Evolutionary conservation across 148 eudicot species (phyloP), one percentile per base, ranked within the genome.

Genomic region (Amaranthus hypochondriacus): DNA sequence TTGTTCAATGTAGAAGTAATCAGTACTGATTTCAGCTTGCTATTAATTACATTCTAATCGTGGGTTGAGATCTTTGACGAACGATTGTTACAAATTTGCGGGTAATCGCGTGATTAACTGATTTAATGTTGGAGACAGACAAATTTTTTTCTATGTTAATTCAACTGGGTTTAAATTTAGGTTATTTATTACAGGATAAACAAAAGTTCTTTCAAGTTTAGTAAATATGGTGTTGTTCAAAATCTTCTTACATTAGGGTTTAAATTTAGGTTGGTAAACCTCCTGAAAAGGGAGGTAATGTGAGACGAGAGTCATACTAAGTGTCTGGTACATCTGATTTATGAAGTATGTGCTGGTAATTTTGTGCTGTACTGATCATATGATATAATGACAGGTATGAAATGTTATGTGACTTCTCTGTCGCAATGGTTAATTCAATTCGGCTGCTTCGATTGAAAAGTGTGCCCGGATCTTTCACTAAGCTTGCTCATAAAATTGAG

Each of bases 371-470:
- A 62, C 68, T 75, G 3, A 18, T 73, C 4, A 1, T 44, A 6
- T 72, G 42, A 47, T 4, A 48, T 28, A 50, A 53, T 58, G 52
- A 50, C 69, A 95, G 93, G 86, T 84, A 81, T 74, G 89, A 82
- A 68, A 70, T 83, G 61, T 64, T 95, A 84, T 78, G 86, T 53
- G 78, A 85, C 80, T 86, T 90, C 77, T 90, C 92, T 82, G 77
- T 79, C 66, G 85, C 90, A 68, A 82, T 95, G 87, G 89, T 83
- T 73, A 79, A 80, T 74, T 84, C 92, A 28, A 83, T 95, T 77
- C 84, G 88, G 15, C 78, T 92, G 47, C 83, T 89, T 42, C 81
- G 81, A 46, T 21, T 87, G 69, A 87, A 82, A 80, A 73, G 87
- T 62, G 68, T 55, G 10, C 52, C 78, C 4, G 53, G 94, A 48